These are phyloP conservation scores for Fimicolochytrium jonesii DNA, from an alignment of 192 early-diverging fungal genomes.

Conservation along the genomic window DNA sequence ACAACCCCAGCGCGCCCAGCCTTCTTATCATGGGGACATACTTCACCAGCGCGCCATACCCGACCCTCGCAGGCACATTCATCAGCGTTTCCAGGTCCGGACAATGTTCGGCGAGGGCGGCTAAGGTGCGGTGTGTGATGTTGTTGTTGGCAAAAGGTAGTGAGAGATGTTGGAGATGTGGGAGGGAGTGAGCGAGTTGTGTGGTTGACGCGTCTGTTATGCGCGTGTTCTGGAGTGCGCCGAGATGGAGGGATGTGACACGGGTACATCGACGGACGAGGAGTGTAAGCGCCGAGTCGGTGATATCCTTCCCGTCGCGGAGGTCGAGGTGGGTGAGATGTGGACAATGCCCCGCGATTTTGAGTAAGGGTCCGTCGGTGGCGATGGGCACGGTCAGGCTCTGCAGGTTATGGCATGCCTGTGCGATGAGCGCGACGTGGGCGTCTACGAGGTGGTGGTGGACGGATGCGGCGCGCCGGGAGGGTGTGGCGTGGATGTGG, in stretches of 20 bases:
- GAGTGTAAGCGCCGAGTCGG: conserved; percentile 3
- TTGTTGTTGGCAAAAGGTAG: background rate
- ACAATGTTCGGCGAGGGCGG: conserved; percentile 2
- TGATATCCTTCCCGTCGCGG: conserved; percentile 2
- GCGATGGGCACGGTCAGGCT: background rate
- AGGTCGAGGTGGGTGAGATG: conserved; percentile 3
- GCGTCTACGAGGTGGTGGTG: conserved; percentile 1
- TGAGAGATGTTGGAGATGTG: background rate
- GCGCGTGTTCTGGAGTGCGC: background rate
- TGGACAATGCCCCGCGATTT: background rate
- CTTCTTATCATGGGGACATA: conserved; percentile 5
- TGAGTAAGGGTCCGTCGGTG: background rate
- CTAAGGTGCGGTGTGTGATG: conserved; percentile 5
- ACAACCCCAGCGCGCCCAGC: conserved; percentile 1
- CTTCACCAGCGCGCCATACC: background rate
- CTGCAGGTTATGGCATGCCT: background rate
- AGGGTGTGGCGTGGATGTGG: background rate
- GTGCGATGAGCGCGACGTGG: background rate
- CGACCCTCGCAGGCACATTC: conserved; percentile 9
- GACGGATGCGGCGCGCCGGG: conserved; percentile 4
- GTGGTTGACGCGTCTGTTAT: background rate
- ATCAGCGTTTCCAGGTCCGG: background rate
- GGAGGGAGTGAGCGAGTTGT: background rate
- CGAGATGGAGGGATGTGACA: background rate
- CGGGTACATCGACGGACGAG: background rate